Evolutionary conservation across 495 filamentous ascomycete species (phyloP), one percentile per base, ranked within the genome.

Genomic region (Cercophora sp.): DNA sequence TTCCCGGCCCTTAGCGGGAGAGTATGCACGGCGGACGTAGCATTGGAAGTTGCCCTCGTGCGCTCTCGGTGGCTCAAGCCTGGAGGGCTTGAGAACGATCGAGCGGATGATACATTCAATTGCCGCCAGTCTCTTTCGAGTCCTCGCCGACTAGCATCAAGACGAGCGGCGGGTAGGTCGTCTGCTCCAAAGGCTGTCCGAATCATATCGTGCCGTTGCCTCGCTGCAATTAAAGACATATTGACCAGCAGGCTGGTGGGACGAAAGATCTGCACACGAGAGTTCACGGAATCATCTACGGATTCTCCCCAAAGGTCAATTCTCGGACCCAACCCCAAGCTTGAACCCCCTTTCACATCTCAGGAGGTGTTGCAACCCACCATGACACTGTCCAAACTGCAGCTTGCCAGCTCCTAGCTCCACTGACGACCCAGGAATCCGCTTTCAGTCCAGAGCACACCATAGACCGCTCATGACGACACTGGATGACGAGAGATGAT

Each of bases 141-240:
- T 22, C 37, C 53, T 44, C 53, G 39, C 36, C 27, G 44, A 23
- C 45, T 31, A 25, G 22, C 29, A 50, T 18, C 32, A 48, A 26
- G 26, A 34, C 6, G 29, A 51, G 16, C 22, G n/a, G 32, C 31
- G 11, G 46, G 41, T 41, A 45, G 48, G 31, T 32, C 16, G 8
- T 31, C 36, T 39, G 16, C 39, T 31, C 45, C 22, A 51, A n/a
- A 52, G 48, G 60, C 55, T 56, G 32, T 54, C 51, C 46, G 51
- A 55, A 22, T 58, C 44, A 54, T 48, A 13, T 31, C 31, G 15
- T 25, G 19, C 48, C 52, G 39, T 48, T 51, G 20, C 43, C 44
- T 50, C 36, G 13, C 47, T 42, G 32, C 57, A 57, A 29, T 45
- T 56, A 48, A 46, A 53, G 50, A 39, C 51, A 57, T 48, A 54